These are phyloP conservation scores for Acacia melanoxylon DNA, from an alignment of 306 rosid genomes.

Conservation along the genomic window DNA sequence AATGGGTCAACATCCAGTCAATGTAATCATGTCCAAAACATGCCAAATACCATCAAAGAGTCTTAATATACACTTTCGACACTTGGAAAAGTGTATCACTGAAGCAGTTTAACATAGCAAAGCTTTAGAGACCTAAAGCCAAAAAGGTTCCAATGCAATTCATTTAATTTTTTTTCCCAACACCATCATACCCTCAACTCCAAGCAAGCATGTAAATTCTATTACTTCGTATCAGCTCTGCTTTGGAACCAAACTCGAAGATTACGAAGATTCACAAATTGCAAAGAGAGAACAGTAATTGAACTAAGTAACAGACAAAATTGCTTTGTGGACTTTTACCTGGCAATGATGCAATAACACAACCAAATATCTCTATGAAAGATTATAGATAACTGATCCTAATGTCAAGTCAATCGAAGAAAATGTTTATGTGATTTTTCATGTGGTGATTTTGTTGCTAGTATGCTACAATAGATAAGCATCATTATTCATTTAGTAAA, in stretches of 20 bases:
- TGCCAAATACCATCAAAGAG: background rate
- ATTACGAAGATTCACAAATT: background rate
- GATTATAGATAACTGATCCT: background rate
- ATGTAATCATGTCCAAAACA: background rate
- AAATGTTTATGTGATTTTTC: background rate
- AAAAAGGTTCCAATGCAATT: background rate
- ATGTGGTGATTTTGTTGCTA: background rate
- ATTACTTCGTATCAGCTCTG: background rate
- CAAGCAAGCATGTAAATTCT: background rate
- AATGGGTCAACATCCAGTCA: background rate
- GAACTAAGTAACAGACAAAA: conserved; percentile 23
- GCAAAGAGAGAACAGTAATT: background rate
- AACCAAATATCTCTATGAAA: background rate
- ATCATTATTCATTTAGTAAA: background rate
- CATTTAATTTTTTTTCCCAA: background rate
- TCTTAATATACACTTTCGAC: background rate
- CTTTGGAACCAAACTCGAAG: too few relatives aligned
- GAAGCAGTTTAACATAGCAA: background rate
- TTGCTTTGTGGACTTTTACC: background rate
- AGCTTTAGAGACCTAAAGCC: background rate
- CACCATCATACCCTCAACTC: background rate
- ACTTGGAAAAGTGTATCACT: background rate
- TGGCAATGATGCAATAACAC: background rate
- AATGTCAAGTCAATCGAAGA: background rate
- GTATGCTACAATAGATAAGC: background rate